Conservation (phyloP, 805 yeast genomes). For the Metschnikowia matae region DNA sequence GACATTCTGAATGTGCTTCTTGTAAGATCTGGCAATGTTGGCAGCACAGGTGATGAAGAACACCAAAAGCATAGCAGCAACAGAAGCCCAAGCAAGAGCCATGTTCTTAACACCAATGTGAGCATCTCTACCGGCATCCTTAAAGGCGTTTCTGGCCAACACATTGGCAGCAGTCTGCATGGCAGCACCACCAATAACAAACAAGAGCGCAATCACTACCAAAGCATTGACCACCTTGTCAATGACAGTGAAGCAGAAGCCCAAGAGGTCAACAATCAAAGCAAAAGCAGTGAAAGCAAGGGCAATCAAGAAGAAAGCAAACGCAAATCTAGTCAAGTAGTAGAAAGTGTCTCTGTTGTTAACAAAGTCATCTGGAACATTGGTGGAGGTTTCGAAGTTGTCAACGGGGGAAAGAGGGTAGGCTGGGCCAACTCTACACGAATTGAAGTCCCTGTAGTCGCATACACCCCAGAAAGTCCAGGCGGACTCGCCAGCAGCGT, state of each 20-base stretch:
- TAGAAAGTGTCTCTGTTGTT: constrained; percentile 53
- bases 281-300: constrained; percentile 62
- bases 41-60: constrained; percentile 52
- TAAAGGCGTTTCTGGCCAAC: constrained; percentile 70
- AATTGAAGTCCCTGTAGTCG: constrained; percentile 52
- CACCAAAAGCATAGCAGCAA: constrained; percentile 47
- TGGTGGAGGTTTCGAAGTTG: constrained; percentile 55
- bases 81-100: constrained; percentile 71
- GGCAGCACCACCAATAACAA: constrained; percentile 59
- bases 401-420: constrained; percentile 78
- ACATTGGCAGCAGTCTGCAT: constrained; percentile 74
- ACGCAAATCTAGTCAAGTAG: constrained; percentile 63
- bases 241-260: constrained; percentile 53
- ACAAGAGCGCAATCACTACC: constrained; percentile 47
- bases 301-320: constrained; percentile 58
- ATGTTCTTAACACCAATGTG: constrained; percentile 53
- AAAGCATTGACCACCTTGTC: constrained; percentile 53
- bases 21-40: constrained; percentile 46
- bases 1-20: constrained; percentile 43
- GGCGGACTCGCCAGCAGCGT: constrained; percentile 51
- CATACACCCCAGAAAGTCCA: constrained; percentile 85
- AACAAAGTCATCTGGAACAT: constrained; percentile 53
- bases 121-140: constrained; percentile 38
- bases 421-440: constrained; percentile 60
- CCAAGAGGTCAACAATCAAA: constrained; percentile 50